Base-by-base conservation (phyloP, 1,139 yeast species). In the Blastobotrys serpentis region DNA sequence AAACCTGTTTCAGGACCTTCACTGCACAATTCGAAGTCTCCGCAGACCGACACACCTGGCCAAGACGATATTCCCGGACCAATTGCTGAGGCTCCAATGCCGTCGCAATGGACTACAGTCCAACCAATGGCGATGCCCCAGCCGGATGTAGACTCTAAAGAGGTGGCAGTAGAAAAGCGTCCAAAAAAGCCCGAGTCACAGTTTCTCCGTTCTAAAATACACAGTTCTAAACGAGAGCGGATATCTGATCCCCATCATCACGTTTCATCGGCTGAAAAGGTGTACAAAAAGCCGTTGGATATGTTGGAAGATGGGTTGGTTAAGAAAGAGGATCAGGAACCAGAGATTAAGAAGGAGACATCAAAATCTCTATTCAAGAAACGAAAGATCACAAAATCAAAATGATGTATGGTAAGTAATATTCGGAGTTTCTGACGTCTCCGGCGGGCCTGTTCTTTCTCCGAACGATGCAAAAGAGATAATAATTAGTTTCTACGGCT, bases 361-460 rank as follows among this genome's bases (percentile, higher is more conserved):
- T 47, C 49, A 19, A 43, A 48, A 18, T 36, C 49, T 2, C 47
- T 60, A 14, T 60, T 60, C 51, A 60, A 59, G 44, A 59, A 58
- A 36, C 59, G 64, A 4, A 53, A 50, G 23, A 39, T 47, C 4
- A 37, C 22, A 32, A 21, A 23, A 29, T 7, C 32, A 11, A 29
- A 29, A 29, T 30, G 44, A 49, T 48, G 46, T 8, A 14, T 11
- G 34, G 34, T 8, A 11, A n/a, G n/a, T n/a, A n/a, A n/a, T n/a
- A n/a, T n/a, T n/a, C n/a, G n/a, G n/a, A n/a, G n/a, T n/a, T n/a
- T n/a, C n/a, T n/a, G n/a, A n/a, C n/a, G n/a, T n/a, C n/a, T n/a
- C n/a, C n/a, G n/a, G n/a, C n/a, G n/a, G n/a, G n/a, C n/a, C n/a
- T n/a, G n/a, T n/a, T n/a, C n/a, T n/a, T n/a, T n/a, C n/a, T n/a